Base-by-base conservation (phyloP, 2,329 filamentous ascomycete genomes). In the Penicillium fuscoglaucum region DNA sequence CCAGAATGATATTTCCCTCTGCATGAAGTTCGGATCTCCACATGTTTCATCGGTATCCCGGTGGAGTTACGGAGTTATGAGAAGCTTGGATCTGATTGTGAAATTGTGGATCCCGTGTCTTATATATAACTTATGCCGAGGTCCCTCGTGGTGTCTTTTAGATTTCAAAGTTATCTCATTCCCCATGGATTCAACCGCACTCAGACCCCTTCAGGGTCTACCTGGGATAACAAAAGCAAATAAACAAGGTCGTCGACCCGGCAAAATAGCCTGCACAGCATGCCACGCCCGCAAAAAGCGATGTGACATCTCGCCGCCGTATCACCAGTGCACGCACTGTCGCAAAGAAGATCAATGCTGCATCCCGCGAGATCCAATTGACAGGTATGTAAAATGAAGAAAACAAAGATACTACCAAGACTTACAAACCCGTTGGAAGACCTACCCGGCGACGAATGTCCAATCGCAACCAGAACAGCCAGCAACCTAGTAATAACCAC, bases 261-360 rank as follows among this genome's bases (percentile, higher is more conserved):
- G 55, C 2, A 58, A 54, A 44, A 48, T n/a, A 47, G 55, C 55
- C 44, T 58, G 55, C 7, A 28, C 19, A 7, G 55, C 55, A 7
- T 58, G 55, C 29, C 55, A 58, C 43, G 37, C 17, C 9, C 55
- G 50, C 28, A 58, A 58, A 40, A 58, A 58, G 44, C 43, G 55
- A 28, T 58, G 55, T 5, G 55, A 58, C 7, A 46, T 46, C 19
- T 24, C 28, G 7, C 50, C 50, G 13, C 55, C 55, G 29, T 41
- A 48, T n/a, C 19, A 48, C 19, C 55, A 58, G 37, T 58, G 55
- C 37, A 54, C 44, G 9, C 51, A 54, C 33, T 58, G 55, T 37
- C 37, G 43, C 17, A 54, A 54, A 26, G 55, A 58, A 29, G 29
- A 21, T 4, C 44, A 44, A 35, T 8, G 19, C 19, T 58, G 55